Conservation (phyloP, 148 eudicot species). For the Limonium bicolor region DNA sequence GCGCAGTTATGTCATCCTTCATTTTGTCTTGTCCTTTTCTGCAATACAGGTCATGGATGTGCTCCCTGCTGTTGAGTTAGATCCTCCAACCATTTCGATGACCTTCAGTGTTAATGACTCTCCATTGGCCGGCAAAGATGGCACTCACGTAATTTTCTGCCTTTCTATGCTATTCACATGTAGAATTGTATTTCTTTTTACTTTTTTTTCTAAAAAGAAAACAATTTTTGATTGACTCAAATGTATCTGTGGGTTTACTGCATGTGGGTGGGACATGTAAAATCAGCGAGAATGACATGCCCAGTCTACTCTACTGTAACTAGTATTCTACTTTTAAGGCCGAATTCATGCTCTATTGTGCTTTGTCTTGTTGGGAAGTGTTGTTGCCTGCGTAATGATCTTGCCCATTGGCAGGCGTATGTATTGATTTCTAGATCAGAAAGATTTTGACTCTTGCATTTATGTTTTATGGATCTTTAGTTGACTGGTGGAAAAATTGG, state of each 20-base stretch:
- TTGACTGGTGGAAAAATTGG: constrained; percentile 99
- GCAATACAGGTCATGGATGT: constrained; percentile 46
- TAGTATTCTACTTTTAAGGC: no score
- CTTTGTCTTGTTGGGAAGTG: neutral
- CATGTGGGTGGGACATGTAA: no score
- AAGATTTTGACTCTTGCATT: neutral
- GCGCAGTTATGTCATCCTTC: neutral
- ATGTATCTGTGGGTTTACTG: no score
- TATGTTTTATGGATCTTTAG: constrained; percentile 16
- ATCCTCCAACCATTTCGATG: constrained; percentile 99
- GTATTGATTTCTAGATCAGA: neutral
- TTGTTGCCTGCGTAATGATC: neutral
- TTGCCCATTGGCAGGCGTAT: neutral
- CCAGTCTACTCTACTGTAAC: no score
- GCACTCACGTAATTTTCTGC: constrained; percentile 44
- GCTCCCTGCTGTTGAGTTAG: constrained; percentile 83
- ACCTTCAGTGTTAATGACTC: constrained; percentile 98
- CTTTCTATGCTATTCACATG: no score
- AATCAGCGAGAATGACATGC: no score
- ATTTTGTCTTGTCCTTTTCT: neutral
- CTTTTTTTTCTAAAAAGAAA: no score
- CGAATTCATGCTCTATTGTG: no score
- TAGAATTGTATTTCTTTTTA: no score
- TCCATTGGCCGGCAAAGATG: constrained; percentile 95
- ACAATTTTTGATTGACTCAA: no score